Conservation (phyloP, 179 eudicot genomes). For the Silene vulgaris region DNA sequence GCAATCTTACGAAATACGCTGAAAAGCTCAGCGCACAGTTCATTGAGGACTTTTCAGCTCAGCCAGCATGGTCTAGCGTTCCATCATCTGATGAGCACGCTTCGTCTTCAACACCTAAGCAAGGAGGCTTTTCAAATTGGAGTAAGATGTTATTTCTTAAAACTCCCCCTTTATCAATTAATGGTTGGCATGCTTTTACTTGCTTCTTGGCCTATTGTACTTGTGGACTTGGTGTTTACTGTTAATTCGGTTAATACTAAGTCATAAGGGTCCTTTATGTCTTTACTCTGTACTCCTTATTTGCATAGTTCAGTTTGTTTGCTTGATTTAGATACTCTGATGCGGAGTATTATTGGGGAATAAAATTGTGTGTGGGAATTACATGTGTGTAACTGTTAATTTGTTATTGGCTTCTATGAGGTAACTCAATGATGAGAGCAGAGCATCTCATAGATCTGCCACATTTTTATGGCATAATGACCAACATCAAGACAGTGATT, state of each 20-base stretch:
- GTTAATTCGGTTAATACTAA: not conserved
- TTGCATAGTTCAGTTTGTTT: no score
- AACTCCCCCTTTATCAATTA: not conserved
- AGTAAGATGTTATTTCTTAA: slow-evolving; percentile 36
- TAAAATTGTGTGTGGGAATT: no score
- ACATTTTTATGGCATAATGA: no score
- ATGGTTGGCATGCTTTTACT: not conserved
- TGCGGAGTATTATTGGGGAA: no score
- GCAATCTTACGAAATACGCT: slow-evolving; percentile 60
- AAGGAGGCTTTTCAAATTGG: slow-evolving; percentile 55
- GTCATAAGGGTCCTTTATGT: no score
- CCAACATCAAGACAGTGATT: no score
- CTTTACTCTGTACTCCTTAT: no score
- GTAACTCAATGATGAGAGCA: no score
- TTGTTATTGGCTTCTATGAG: no score
- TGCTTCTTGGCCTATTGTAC: not conserved
- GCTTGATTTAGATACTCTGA: no score
- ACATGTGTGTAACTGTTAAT: no score
- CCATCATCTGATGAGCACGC: slow-evolving; percentile 36
- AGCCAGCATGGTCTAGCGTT: slow-evolving; percentile 43
- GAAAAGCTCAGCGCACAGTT: slow-evolving; percentile 50
- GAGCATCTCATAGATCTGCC: no score
- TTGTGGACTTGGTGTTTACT: slow-evolving; percentile 3
- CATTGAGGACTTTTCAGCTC: slow-evolving; percentile 38
- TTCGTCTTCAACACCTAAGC: slow-evolving; percentile 50